phyloP scores from a whole-genome alignment of 805 yeast species.

The Schwanniomyces vanrijiae region DNA sequence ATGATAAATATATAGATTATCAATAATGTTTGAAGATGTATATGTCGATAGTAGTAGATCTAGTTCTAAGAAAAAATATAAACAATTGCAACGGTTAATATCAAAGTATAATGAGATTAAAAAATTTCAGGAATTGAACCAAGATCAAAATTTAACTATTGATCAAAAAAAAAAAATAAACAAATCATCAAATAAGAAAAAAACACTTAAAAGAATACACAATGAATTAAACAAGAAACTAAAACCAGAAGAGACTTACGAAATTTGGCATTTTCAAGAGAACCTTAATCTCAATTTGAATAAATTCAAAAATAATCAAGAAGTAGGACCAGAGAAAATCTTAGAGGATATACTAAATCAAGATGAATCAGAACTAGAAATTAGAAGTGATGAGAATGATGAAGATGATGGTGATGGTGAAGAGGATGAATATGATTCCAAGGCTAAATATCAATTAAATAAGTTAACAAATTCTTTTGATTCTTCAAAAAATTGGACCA shows the following conservation, averaged over 20 bases:
- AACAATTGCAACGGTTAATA: constrained; percentile 10
- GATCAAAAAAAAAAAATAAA: constrained; percentile 9
- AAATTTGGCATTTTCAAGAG: constrained; percentile 28
- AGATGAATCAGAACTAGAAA: background rate
- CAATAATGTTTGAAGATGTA: constrained; percentile 11
- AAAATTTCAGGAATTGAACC: constrained; percentile 11
- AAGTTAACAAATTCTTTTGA: constrained; percentile 19
- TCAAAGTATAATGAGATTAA: constrained; percentile 18
- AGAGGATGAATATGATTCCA: constrained; percentile 4
- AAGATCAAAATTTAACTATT: constrained; percentile 1
- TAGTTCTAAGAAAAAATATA: constrained; percentile 8
- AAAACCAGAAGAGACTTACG: constrained; percentile 34
- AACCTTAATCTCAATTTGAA: constrained; percentile 14
- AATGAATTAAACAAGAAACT: constrained; percentile 23
- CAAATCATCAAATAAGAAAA: constrained; percentile 9
- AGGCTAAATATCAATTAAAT: constrained; percentile 7
- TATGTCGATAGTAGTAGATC: constrained; percentile 10
- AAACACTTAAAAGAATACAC: constrained; percentile 21
- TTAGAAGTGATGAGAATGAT: background rate
- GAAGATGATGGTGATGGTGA: constrained; percentile 4
- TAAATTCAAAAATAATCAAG: constrained; percentile 6
- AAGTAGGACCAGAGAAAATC: constrained; percentile 5
- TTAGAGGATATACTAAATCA: constrained; percentile 1
- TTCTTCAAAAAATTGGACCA: constrained; percentile 16
- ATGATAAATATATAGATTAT: background rate